phyloP scores from a whole-genome alignment of 768 basidiomycete genomes.

The Trametes sanguinea region DNA sequence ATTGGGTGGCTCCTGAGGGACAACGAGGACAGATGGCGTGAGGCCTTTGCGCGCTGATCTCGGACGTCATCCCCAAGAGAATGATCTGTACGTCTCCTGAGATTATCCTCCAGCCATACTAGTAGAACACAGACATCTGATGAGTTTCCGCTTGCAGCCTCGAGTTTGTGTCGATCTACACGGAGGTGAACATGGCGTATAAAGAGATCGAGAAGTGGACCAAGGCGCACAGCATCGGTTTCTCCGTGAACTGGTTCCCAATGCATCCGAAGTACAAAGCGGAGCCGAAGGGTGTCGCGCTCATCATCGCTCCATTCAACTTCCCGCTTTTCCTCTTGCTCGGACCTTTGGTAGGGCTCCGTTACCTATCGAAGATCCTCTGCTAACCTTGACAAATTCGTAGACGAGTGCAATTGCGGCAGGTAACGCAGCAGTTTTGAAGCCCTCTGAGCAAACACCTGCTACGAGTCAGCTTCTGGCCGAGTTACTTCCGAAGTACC shows the following conservation, averaged over 20 bases:
- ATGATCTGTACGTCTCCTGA: conserved; percentile 40
- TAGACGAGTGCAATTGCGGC: conserved; percentile 69
- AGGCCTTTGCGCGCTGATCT: conserved; percentile 61
- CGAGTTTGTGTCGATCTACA: conserved; percentile 56
- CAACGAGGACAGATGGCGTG: conserved; percentile 58
- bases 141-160: conserved; percentile 42
- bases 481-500: conserved; percentile 70
- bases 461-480: conserved; percentile 58
- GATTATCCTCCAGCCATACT: background rate
- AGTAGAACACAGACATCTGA: background rate
- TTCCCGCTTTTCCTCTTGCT: conserved; percentile 66
- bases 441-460: conserved; percentile 72
- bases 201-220: conserved; percentile 72
- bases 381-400: background rate
- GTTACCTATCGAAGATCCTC: too few species aligned
- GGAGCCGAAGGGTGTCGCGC: conserved; percentile 72
- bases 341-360: conserved; percentile 52
- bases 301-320: conserved; percentile 76
- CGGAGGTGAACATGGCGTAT: conserved; percentile 54
- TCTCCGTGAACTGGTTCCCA: conserved; percentile 54
- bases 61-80: conserved; percentile 60
- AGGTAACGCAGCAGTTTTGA: conserved; percentile 68
- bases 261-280: conserved; percentile 67
- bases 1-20: conserved; percentile 74
- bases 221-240: conserved; percentile 58